Conservation (phyloP, 2,329 filamentous ascomycete species). For the Fusarium kyushuense region DNA sequence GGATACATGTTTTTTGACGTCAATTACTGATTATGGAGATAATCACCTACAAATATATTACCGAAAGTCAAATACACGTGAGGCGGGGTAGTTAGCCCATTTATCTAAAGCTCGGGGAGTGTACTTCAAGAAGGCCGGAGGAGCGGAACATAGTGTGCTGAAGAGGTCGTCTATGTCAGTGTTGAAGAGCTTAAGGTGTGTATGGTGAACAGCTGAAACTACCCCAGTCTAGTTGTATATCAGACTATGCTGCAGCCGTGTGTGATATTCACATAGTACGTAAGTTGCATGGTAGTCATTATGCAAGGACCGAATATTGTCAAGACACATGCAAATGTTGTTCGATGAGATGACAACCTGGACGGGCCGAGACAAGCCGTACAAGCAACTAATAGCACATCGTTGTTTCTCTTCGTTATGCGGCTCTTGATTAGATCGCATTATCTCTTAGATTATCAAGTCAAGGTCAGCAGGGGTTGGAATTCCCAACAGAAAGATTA, state of each 20-base stretch:
- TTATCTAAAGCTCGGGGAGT: constrained; percentile 25
- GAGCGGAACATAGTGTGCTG: constrained; percentile 26
- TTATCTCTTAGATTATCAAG: background rate
- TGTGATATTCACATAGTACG: background rate
- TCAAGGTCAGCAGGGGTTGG: background rate
- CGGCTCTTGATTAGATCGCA: constrained; percentile 5
- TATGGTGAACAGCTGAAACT: constrained; percentile 3
- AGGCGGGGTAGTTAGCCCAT: constrained; percentile 29
- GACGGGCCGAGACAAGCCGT: constrained; percentile 30
- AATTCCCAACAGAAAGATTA: constrained; percentile 22
- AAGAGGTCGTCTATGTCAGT: background rate
- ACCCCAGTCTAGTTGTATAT: constrained; percentile 11
- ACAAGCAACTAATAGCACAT: background rate
- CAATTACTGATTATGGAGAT: constrained; percentile 22
- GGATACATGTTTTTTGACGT: background rate
- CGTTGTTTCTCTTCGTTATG: constrained; percentile 3
- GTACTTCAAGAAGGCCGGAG: constrained; percentile 15
- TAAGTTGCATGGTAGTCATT: background rate
- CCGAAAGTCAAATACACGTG: constrained; percentile 25
- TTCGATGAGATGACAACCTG: background rate
- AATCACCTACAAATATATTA: constrained; percentile 5
- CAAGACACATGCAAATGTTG: background rate
- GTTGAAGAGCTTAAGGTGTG: constrained; percentile 26
- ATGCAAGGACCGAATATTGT: background rate
- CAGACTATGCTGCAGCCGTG: constrained; percentile 2